Conservation (phyloP, 1,139 yeast genomes). For the Diutina sp. region DNA sequence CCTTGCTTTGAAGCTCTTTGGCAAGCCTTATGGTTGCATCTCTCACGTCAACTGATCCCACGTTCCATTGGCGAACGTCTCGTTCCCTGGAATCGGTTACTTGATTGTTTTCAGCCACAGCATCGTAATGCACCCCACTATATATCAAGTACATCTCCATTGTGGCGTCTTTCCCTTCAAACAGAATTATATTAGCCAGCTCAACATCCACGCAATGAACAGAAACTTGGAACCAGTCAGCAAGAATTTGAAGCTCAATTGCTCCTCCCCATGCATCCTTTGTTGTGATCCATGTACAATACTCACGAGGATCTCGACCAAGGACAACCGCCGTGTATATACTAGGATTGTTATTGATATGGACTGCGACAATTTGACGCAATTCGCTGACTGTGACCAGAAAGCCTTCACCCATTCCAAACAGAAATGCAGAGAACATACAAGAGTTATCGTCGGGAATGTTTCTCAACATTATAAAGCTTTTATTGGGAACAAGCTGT, state of each 20-base stretch:
- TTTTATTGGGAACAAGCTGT: slow-evolving; percentile 9
- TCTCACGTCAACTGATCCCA: slow-evolving; percentile 7
- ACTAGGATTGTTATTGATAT: slow-evolving; percentile 30
- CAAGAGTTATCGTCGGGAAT: slow-evolving; percentile 78
- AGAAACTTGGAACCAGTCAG: slow-evolving; percentile 38
- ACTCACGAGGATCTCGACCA: slow-evolving; percentile 38
- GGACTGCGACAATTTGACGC: slow-evolving; percentile 32
- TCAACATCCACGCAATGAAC: slow-evolving; percentile 60
- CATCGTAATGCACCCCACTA: slow-evolving; percentile 70
- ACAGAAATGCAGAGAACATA: slow-evolving; percentile 56
- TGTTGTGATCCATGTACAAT: slow-evolving; percentile 48
- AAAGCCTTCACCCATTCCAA: slow-evolving; percentile 27
- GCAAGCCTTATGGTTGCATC: slow-evolving; percentile 30
- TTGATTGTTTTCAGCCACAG: slow-evolving; percentile 30
- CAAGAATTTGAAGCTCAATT: slow-evolving; percentile 57
- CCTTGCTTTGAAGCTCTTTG: slow-evolving; percentile 30
- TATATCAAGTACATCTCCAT: slow-evolving; percentile 45
- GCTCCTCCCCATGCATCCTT: slow-evolving; percentile 81
- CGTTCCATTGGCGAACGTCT: not conserved
- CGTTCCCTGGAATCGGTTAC: slow-evolving; percentile 9
- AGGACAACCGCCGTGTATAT: slow-evolving; percentile 45
- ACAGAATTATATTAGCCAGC: slow-evolving; percentile 45
- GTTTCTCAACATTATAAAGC: slow-evolving; percentile 36
- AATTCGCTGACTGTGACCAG: slow-evolving; percentile 24
- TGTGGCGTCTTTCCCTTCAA: slow-evolving; percentile 24